phyloP scores from a whole-genome alignment of 768 basidiomycete genomes.

The Termitomyces sp. region DNA sequence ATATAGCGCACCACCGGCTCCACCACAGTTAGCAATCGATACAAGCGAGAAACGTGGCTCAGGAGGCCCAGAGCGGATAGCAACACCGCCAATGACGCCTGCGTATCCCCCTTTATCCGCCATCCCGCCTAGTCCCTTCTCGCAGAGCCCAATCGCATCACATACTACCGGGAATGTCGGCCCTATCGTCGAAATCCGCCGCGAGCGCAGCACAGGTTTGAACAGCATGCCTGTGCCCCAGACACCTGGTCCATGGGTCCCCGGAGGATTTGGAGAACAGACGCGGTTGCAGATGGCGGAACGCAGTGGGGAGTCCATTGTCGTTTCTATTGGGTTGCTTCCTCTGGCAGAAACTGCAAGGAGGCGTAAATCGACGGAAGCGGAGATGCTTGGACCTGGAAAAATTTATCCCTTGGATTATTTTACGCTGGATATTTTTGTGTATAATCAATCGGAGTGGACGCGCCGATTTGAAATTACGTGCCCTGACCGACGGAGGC shows the following conservation, averaged over 20 bases:
- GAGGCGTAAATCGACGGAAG: slow-evolving; percentile 13
- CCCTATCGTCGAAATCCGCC: slow-evolving; percentile 58
- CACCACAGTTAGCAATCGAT: slow-evolving; percentile 13
- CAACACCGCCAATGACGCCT: slow-evolving; percentile 49
- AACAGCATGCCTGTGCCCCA: slow-evolving; percentile 31
- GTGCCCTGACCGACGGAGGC: slow-evolving; percentile 50
- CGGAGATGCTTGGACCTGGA: slow-evolving; percentile 22
- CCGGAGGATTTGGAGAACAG: slow-evolving; percentile 36
- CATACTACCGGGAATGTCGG: slow-evolving; percentile 45
- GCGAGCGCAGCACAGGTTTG: slow-evolving; percentile 44
- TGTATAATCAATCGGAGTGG: slow-evolving; percentile 77
- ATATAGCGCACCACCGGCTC: slow-evolving; percentile 40
- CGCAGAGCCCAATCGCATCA: slow-evolving; percentile 48
- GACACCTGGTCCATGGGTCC: slow-evolving; percentile 52
- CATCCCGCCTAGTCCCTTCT: slow-evolving; percentile 45
- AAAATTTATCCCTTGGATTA: slow-evolving; percentile 68
- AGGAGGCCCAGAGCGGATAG: slow-evolving; percentile 7
- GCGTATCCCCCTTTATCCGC: slow-evolving; percentile 51
- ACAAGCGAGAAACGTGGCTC: not conserved
- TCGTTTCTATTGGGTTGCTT: slow-evolving; percentile 62
- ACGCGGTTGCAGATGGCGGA: slow-evolving; percentile 24
- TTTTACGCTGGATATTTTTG: slow-evolving; percentile 83
- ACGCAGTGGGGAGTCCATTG: slow-evolving; percentile 48
- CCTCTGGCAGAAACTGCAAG: slow-evolving; percentile 19
- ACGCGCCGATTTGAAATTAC: slow-evolving; percentile 74